Base-by-base conservation (phyloP, 176 grass and related monocot genomes). In the Otatea glauca region DNA sequence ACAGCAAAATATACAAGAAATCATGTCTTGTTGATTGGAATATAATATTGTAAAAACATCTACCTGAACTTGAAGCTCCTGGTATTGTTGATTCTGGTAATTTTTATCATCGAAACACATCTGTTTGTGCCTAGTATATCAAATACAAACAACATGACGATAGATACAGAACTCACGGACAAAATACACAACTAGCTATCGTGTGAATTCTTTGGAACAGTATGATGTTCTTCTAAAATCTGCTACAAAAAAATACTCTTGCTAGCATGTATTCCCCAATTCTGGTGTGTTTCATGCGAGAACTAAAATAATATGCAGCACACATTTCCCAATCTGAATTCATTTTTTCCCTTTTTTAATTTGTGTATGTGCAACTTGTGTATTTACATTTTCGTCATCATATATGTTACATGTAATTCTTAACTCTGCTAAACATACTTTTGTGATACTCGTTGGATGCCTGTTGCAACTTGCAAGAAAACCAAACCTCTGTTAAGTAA, bases 211-310 rank as follows among this genome's bases (percentile, higher is more conserved):
- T n/a, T n/a, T n/a, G n/a, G n/a, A n/a, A n/a, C n/a, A n/a, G n/a
- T n/a, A n/a, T n/a, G n/a, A n/a, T n/a, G n/a, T 47, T 60, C 23
- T 70, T 78, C 2, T 53, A 51, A 78, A 61, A 47, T 62, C 6
- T 63, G 42, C 45, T 81, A 35, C 62, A 80, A 79, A 59, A 8
- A 25, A 75, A 63, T 54, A 15, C 37, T 76, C 42, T 68, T 13
- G 41, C 18, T 68, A 43, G 7, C 44, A 42, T 72, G 29, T 77
- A 71, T 76, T 82, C 4, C 7, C 47, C 5, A 12, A 54, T 72
- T 72, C 5, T 71, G 43, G 1, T 41, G 68, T 38, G 32, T 55
- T 15, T n/a, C 58, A 21, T 54, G 7, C 47, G 45, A 32, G n/a
- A 73, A 66, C 7, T 47, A 24, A 45, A 45, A 56, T 44, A 39